Conservation (phyloP, 805 yeast species). For the Komagataella populi region DNA sequence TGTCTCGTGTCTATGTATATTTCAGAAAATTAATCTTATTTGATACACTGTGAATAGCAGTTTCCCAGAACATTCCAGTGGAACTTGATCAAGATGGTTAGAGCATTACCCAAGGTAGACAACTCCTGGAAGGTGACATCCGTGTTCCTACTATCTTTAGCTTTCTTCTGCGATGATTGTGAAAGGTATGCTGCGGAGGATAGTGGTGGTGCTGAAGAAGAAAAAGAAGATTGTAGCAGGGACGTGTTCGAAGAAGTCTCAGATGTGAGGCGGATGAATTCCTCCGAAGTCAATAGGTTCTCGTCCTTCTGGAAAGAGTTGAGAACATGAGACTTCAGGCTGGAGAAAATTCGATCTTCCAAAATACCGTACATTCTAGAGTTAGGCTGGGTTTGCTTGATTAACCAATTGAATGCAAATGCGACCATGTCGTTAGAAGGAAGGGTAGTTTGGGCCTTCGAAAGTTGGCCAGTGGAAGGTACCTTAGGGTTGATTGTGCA, state of each 20-base stretch:
- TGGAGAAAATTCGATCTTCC: conserved; percentile 52
- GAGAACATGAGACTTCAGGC: conserved; percentile 20
- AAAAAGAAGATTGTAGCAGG: conserved; percentile 2
- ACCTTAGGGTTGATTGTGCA: conserved; percentile 3
- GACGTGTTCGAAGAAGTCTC: conserved; percentile 8
- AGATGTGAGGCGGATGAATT: conserved; percentile 8
- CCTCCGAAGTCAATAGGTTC: conserved; percentile 15
- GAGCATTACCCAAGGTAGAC: conserved; percentile 33
- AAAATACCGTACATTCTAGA: conserved; percentile 65
- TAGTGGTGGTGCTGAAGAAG: conserved; percentile 3
- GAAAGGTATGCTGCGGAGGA: conserved; percentile 4
- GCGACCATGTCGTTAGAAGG: conserved; percentile 29
- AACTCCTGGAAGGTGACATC: conserved; percentile 7
- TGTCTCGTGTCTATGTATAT: not conserved
- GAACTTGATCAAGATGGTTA: conserved; percentile 55
- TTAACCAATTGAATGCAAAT: conserved; percentile 66
- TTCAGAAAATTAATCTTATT: conserved; percentile 14
- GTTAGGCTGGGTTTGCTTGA: conserved; percentile 76
- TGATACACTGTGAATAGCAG: conserved; percentile 45
- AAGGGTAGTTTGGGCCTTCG: conserved; percentile 12
- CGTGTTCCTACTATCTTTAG: conserved; percentile 6
- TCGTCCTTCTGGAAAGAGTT: conserved; percentile 17
- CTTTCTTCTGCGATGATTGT: conserved; percentile 2
- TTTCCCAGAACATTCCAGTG: conserved; percentile 52
- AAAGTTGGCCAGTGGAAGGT: not conserved